Evolutionary conservation across 345 rosid genomes (phyloP).

Genomic region (Murraya paniculata): DNA sequence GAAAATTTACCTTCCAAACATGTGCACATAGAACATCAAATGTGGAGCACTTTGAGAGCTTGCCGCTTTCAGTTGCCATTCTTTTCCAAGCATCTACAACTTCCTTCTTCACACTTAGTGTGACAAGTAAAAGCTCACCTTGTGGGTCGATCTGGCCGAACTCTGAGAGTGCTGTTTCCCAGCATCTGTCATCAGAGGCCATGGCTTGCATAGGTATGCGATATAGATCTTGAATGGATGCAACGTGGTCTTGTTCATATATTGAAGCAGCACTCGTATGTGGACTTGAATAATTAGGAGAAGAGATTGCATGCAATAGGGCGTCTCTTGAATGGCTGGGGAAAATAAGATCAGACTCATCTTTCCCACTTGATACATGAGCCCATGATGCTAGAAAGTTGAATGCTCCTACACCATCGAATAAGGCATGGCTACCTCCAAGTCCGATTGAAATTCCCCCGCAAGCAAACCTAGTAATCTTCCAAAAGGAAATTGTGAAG

Average conservation of each 20-base stretch:
- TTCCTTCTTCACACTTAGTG: constrained; percentile 5
- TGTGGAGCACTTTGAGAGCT: constrained; percentile 21
- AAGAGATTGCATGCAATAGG: constrained; percentile 11
- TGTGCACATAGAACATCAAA: constrained; percentile 21
- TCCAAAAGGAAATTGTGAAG: background rate
- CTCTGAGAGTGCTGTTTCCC: constrained; percentile 19
- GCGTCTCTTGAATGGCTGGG: constrained; percentile 26
- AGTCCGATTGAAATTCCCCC: constrained; percentile 22
- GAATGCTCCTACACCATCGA: constrained; percentile 18
- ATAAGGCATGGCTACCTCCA: constrained; percentile 28
- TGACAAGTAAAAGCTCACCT: constrained; percentile 10
- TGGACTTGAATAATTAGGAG: constrained; percentile 15
- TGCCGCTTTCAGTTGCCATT: constrained; percentile 8
- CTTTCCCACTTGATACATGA: constrained; percentile 13
- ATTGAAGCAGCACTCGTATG: constrained; percentile 7
- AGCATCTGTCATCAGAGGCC: constrained; percentile 21
- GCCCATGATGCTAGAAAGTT: constrained; percentile 28
- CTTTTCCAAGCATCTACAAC: constrained; percentile 13
- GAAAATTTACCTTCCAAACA: constrained; percentile 20
- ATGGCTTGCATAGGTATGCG: constrained; percentile 23
- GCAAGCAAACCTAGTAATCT: constrained; percentile 27
- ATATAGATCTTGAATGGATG: constrained; percentile 25
- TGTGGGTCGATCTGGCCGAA: constrained; percentile 10
- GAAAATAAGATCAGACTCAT: constrained; percentile 9
- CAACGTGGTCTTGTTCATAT: constrained; percentile 21